Evolutionary conservation across 1,139 yeast species (phyloP), one percentile per base, ranked within the genome.

Genomic region (Candida tetrigidarum): DNA sequence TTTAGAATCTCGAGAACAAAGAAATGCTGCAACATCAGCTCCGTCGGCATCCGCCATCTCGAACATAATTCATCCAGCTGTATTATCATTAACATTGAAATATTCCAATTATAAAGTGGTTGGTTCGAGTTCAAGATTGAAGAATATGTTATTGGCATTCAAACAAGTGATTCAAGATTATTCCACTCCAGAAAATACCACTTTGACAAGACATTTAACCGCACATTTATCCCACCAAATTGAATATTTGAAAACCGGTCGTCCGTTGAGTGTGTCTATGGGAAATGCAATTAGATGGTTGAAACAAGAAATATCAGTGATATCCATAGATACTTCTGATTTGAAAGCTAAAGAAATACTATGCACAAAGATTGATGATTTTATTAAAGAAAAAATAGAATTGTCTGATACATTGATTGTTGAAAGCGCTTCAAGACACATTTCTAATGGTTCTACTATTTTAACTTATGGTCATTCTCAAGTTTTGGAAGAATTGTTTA

Each of bases 231-330:
- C 96, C n/a, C 91, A 87, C 58, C 99, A 95, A 66, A 95, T 95
- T 53, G 99, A 93, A 59, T 90, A 87, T 54, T 73, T 95, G 55
- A 93, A 90, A 58, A 83, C 92, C 9, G 93, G 97, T 1, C 81
- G 99, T 52, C 98, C 98, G 0, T 74, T 95, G 46, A 84, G 96
- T 46, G 88, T 92, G 8, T 81, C 96, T 1, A 95, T 95, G 99
- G 99, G 99, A 43, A 93, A 92, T 67, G 95, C 98, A 3, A 95
- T 95, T 53, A 81, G 99, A 56, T 91, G 97, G 96, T 76, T 95
- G 53, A 95, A 95, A 62, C 98, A 92, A 67, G 95, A 89, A 61
- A 93, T 95, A 46, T 84, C 97, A 1, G 78, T 81, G 44, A 81
- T 86, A 45, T 80, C 88, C 41, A 81, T 87, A 47, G 96, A 87